Percentiles rank a stretch among this genome's conserved stretches.
Conservation (phyloP, 805 yeast genomes). For the Suhomyces sp. region DNA sequence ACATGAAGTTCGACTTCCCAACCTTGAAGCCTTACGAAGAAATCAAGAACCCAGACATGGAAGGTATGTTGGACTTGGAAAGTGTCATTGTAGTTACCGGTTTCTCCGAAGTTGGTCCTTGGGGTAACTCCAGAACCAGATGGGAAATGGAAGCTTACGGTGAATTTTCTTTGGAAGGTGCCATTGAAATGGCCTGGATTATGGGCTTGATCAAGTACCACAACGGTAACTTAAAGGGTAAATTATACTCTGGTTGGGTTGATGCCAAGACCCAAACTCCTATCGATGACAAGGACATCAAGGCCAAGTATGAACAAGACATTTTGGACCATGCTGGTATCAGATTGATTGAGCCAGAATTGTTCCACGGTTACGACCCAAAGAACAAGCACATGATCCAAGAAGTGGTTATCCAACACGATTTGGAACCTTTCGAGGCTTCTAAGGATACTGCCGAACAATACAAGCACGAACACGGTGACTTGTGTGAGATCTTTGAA, state of each 20-base stretch:
- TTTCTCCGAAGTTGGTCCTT: conserved; percentile 97
- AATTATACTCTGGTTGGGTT: conserved; percentile 95
- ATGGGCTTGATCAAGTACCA: conserved; percentile 97
- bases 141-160: conserved; percentile 99
- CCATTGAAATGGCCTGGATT: conserved; percentile 99
- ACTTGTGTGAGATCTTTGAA: conserved; percentile 86
- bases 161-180: conserved; percentile 93
- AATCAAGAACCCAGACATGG: conserved; percentile 75
- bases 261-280: conserved; percentile 91
- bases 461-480: conserved; percentile 92
- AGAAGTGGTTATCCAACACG: conserved; percentile 95
- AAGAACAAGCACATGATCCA: conserved; percentile 88
- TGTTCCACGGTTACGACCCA: conserved; percentile 93
- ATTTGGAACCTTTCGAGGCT: conserved; percentile 92
- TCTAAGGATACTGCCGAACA: conserved; percentile 94
- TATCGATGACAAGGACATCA: conserved; percentile 91
- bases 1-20: conserved; percentile 93
- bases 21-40: conserved; percentile 72
- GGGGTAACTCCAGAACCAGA: conserved; percentile 99
- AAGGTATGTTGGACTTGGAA: conserved; percentile 90
- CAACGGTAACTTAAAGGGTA: conserved; percentile 84
- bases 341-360: conserved; percentile 93
- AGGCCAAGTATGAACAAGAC: conserved; percentile 83
- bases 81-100: conserved; percentile 94
- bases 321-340: conserved; percentile 95